These are phyloP conservation scores for Fusarium irregulare DNA, from an alignment of 2,329 filamentous ascomycete genomes.

Conservation along the genomic window DNA sequence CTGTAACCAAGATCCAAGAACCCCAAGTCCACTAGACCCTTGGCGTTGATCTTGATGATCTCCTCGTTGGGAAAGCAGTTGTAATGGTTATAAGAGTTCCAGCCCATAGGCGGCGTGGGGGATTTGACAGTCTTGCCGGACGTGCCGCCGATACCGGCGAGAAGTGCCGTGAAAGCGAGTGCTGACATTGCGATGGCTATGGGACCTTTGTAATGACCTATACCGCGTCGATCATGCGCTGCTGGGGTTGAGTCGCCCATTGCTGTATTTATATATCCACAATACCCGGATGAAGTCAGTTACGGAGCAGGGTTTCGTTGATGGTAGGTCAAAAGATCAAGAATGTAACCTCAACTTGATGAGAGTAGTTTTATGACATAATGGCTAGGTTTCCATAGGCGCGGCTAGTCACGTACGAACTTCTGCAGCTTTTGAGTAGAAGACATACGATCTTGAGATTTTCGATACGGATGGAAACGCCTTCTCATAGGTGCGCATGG, in stretches of 20 bases:
- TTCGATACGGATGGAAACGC: too few relatives aligned
- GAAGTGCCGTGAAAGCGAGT: slow-evolving; percentile 8
- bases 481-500: neutral
- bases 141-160: slow-evolving; percentile 4
- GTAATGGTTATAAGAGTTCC: slow-evolving; percentile 69
- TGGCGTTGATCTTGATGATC: slow-evolving; percentile 56
- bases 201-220: neutral
- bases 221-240: neutral
- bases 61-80: slow-evolving; percentile 33
- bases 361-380: neutral
- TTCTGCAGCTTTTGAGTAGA: neutral
- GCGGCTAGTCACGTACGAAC: neutral
- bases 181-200: slow-evolving; percentile 8
- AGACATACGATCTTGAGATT: neutral
- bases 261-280: neutral
- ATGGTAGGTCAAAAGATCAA: neutral
- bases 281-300: neutral
- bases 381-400: neutral
- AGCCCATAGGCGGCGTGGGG: slow-evolving; percentile 60
- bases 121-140: slow-evolving; percentile 36
- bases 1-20: slow-evolving; percentile 65
- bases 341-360: neutral
- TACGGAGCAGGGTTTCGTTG: neutral
- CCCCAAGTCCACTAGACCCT: slow-evolving; percentile 64
- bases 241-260: neutral